A percentile compares a stretch with the other conserved stretches of the same genome.
Evolutionary conservation across 2,329 filamentous ascomycete species (phyloP).

Genomic region (Monosporascus sp.): DNA sequence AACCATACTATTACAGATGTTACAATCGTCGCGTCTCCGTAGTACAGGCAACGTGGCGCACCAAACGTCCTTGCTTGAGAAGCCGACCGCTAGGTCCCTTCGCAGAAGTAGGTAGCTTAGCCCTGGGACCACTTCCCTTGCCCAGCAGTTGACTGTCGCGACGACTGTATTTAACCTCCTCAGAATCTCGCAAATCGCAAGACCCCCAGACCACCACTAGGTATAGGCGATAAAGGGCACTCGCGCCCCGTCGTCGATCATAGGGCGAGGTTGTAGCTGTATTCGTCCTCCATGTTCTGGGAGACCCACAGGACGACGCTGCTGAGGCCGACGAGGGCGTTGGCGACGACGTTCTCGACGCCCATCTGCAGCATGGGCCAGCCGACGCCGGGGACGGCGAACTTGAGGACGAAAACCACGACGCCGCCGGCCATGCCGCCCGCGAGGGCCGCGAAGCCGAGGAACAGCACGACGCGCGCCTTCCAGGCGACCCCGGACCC

Average conservation of each 20-base stretch:
- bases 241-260: slow-evolving; percentile 20
- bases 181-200: no score
- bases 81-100: no score
- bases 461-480: slow-evolving; percentile 61
- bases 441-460: slow-evolving; percentile 60
- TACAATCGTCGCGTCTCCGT: no score
- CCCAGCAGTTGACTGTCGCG: no score
- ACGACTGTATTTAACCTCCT: no score
- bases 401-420: slow-evolving; percentile 64
- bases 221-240: neutral
- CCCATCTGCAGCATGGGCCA: slow-evolving; percentile 62
- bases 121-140: no score
- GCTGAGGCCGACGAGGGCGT: slow-evolving; percentile 58
- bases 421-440: slow-evolving; percentile 66
- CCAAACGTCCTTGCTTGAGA: no score
- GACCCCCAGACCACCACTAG: no score
- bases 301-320: slow-evolving; percentile 62
- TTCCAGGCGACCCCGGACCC: slow-evolving; percentile 63
- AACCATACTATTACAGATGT: no score
- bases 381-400: slow-evolving; percentile 49
- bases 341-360: slow-evolving; percentile 61
- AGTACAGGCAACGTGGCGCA: no score
- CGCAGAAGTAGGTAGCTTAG: no score
- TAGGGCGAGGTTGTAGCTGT: slow-evolving; percentile 61
- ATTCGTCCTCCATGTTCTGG: slow-evolving; percentile 71